Evolutionary conservation across 441 rosid species (phyloP).

Genomic region (Erodium trifolium): DNA sequence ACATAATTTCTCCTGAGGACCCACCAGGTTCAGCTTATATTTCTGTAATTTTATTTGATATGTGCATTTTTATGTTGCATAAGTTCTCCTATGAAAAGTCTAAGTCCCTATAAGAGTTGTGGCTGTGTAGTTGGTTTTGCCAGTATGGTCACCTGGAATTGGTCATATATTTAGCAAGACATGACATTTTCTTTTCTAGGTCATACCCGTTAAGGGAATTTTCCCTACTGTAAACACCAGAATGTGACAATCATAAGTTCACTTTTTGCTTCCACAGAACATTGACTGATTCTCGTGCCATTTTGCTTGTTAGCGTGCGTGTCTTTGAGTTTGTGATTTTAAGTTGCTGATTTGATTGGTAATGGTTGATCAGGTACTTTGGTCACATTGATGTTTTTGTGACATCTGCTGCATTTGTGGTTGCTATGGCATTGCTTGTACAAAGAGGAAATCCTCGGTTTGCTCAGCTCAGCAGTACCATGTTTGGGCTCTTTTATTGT

Average conservation of each 20-base stretch:
- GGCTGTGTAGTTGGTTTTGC: too few species aligned
- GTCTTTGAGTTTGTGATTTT: background rate
- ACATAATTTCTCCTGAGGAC: background rate
- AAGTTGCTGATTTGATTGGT: constrained; percentile 18
- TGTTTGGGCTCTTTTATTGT: constrained; percentile 85
- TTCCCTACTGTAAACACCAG: background rate
- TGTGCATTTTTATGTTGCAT: background rate
- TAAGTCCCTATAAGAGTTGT: too few species aligned
- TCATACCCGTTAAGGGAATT: background rate
- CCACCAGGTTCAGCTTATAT: background rate
- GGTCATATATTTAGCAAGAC: background rate
- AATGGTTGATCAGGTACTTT: constrained; percentile 47
- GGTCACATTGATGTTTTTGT: constrained; percentile 78
- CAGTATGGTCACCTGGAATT: too few species aligned
- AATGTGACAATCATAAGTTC: background rate
- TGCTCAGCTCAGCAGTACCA: constrained; percentile 86
- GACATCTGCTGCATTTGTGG: constrained; percentile 73
- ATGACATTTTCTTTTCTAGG: background rate
- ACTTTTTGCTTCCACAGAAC: background rate
- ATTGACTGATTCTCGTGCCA: background rate
- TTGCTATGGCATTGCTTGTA: constrained; percentile 71
- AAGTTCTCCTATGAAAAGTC: too few species aligned
- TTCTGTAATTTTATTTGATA: background rate
- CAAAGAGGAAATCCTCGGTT: constrained; percentile 88
- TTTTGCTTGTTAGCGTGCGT: background rate